Evolutionary conservation across 257 asterid species (phyloP).

Genomic region (Capsicum baccatum): DNA sequence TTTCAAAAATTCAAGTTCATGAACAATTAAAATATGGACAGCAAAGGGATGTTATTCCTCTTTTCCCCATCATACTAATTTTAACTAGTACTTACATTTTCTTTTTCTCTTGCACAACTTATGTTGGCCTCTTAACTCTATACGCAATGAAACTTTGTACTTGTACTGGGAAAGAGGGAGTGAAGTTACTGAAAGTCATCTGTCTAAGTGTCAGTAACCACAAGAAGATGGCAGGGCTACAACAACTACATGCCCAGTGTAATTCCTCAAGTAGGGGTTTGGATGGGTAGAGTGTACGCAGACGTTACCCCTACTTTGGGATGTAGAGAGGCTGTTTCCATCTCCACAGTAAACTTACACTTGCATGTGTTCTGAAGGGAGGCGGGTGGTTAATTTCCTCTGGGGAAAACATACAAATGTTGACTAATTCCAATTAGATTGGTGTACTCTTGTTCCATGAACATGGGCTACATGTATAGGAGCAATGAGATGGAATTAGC

Average conservation of each 20-base stretch:
- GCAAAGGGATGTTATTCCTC: conserved; percentile 10
- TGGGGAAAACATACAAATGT: neutral
- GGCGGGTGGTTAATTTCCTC: too few relatives aligned
- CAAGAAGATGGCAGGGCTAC: neutral
- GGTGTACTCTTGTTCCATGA: neutral
- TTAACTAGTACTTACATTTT: neutral
- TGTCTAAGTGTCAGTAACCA: neutral
- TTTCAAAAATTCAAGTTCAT: neutral
- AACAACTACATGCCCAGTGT: too few relatives aligned
- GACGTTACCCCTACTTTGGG: too few relatives aligned
- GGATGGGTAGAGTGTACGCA: too few relatives aligned
- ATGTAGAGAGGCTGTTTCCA: too few relatives aligned
- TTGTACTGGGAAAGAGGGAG: conserved; percentile 10
- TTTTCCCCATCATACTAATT: neutral
- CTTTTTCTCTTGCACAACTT: neutral
- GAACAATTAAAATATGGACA: neutral
- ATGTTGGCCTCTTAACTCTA: neutral
- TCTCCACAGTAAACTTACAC: too few relatives aligned
- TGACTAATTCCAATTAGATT: neutral
- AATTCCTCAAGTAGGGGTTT: too few relatives aligned
- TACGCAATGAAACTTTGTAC: neutral
- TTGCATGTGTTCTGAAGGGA: too few relatives aligned
- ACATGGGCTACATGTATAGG: neutral
- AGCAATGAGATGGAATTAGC: neutral
- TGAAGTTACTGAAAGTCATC: neutral